Base-by-base conservation (phyloP, 768 basidiomycete genomes). In the Suillus placidus region DNA sequence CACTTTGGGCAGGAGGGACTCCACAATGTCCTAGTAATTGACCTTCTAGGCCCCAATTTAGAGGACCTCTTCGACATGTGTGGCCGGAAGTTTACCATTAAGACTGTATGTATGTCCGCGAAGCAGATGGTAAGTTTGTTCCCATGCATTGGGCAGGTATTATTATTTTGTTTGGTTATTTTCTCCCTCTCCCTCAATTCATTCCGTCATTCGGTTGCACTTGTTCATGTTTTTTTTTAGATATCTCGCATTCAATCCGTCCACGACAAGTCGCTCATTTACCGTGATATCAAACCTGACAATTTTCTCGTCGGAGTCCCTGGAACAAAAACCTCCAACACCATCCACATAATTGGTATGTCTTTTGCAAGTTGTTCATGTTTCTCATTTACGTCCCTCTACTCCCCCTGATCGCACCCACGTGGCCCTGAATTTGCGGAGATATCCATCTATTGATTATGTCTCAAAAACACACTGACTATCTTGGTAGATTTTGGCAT, bases 51-150 rank as follows among this genome's bases (percentile, higher is more conserved):
- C n/a, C 97, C 97, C 26, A 97, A 95, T 72, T 81, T 99, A 52
- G 97, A 99, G 80, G 97, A 99, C 75, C 84, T 99, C 40, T 99
- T 99, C 75, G 97, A 99, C 79, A 95, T 97, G 94, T 99, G 96
- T 76, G 88, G 91, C n/a, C 90, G 97, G 70, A 98, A 98, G 80
- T 99, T 99, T 80, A 88, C 88, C 61, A 89, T 97, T 78, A 99
- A 99, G 86, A 99, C 97, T 0, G 97, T 98, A 34, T 97, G 95
- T 76, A 95, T 99, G 97, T 92, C 94, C 61, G 97, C 97, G 20
- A 98, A 93, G 79, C 97, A 99, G 78, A 99, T 99, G 97, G 97
- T 96, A 68, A 77, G 88, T 78, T 18, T 60, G 6, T 20, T 7
- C 40, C 10, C 43, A 49, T 64, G 62, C 57, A 40, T 32, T 10